phyloP scores from a whole-genome alignment of 495 filamentous ascomycete genomes.

The Hypoxylon trugodes region DNA sequence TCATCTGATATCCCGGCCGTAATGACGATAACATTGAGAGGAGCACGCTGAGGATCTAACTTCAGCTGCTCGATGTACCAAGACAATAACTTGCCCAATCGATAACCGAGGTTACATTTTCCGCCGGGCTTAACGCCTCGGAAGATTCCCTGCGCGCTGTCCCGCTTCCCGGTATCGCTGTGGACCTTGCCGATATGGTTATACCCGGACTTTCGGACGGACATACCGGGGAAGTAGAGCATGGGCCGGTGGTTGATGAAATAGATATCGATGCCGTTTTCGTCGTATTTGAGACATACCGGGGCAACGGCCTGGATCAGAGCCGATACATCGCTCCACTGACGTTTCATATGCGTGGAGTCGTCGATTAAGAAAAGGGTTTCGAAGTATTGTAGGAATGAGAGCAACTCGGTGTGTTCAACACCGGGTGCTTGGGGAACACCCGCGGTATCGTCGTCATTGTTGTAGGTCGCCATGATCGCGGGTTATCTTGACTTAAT shows the following conservation, averaged over 20 bases:
- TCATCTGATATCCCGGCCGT: constrained; percentile 30
- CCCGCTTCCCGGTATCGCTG: constrained; percentile 26
- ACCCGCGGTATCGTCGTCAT: constrained; percentile 36
- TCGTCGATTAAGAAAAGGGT: constrained; percentile 34
- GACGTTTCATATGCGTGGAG: constrained; percentile 29
- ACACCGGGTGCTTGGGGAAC: constrained; percentile 26
- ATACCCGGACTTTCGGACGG: constrained; percentile 34
- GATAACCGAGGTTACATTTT: constrained; percentile 25
- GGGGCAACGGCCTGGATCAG: constrained; percentile 34
- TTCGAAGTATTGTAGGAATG: constrained; percentile 33
- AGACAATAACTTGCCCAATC: constrained; percentile 22
- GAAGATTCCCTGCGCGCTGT: constrained; percentile 35
- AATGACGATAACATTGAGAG: constrained; percentile 37
- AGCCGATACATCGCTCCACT: constrained; percentile 35
- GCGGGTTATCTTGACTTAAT: neutral
- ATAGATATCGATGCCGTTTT: constrained; percentile 39
- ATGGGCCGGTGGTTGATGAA: constrained; percentile 36
- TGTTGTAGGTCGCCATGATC: constrained; percentile 27
- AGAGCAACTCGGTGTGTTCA: constrained; percentile 32
- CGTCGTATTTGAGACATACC: constrained; percentile 31
- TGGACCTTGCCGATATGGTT: constrained; percentile 37
- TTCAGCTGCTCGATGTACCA: constrained; percentile 39
- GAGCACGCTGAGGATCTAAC: constrained; percentile 28
- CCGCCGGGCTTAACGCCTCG: constrained; percentile 33
- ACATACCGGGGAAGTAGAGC: constrained; percentile 37